These are phyloP conservation scores for Tremellales sp. DNA, from an alignment of 1,284 basidiomycete species.

Conservation along the genomic window DNA sequence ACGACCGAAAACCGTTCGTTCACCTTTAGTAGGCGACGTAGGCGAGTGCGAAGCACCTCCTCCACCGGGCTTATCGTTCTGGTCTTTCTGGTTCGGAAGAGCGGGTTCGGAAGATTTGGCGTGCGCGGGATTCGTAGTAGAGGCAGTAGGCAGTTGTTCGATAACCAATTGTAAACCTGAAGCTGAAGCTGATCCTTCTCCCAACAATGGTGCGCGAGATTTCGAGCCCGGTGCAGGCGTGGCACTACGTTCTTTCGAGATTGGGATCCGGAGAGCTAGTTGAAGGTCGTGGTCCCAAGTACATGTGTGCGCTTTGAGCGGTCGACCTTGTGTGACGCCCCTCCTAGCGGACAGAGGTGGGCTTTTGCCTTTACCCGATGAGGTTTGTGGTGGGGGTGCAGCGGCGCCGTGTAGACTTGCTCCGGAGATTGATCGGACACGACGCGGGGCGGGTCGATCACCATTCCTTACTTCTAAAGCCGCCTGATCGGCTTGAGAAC, in stretches of 20 bases:
- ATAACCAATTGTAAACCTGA: conserved; percentile 37
- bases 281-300: conserved; percentile 41
- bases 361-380: too few species aligned
- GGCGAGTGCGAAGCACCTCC: too few species aligned
- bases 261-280: conserved; percentile 35
- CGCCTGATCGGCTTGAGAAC: too few species aligned
- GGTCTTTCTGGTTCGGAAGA: background rate
- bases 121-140: too few species aligned
- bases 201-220: conserved; percentile 21
- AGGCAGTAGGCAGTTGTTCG: conserved; percentile 25
- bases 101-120: background rate
- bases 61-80: too few species aligned
- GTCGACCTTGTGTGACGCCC: conserved; percentile 29
- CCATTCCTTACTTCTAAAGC: too few species aligned
- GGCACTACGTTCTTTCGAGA: conserved; percentile 22
- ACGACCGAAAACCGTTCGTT: conserved; percentile 29
- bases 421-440: too few species aligned
- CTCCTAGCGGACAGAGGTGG: too few species aligned
- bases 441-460: too few species aligned
- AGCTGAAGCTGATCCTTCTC: conserved; percentile 35
- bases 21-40: conserved; percentile 1
- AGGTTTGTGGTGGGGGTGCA: too few species aligned
- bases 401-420: too few species aligned
- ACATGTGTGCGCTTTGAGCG: conserved; percentile 30
- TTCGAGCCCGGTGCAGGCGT: conserved; percentile 4